Conservation (phyloP, 1,139 yeast species). For the Lizanozyma gosingica region DNA sequence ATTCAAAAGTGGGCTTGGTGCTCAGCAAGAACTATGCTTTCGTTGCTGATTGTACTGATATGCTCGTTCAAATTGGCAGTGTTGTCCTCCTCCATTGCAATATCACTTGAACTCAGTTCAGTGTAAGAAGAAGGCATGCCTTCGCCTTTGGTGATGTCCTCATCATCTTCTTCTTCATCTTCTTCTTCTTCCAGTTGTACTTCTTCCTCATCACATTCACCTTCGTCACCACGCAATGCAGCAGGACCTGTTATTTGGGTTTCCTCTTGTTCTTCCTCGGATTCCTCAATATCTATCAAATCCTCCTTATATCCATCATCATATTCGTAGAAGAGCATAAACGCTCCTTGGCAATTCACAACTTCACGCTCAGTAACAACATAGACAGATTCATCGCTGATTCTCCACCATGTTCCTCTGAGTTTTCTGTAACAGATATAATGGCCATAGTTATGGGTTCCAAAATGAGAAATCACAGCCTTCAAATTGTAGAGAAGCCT, state of each 20-base stretch:
- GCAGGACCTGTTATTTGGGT: conserved; percentile 10
- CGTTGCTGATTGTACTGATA: too few relatives aligned
- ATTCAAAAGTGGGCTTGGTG: not conserved
- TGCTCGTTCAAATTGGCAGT: not conserved
- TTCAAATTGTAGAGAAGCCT: conserved; percentile 57
- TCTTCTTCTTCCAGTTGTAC: conserved; percentile 5
- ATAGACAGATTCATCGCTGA: conserved; percentile 82
- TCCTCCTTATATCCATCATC: conserved; percentile 30
- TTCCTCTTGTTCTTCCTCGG: conserved; percentile 21
- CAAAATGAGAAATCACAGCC: conserved; percentile 85
- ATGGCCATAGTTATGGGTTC: conserved; percentile 93
- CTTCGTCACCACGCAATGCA: conserved; percentile 3
- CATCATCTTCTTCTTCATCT: conserved; percentile 16
- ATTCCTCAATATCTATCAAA: conserved; percentile 28
- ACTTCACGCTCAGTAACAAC: conserved; percentile 77
- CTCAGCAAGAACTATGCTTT: not conserved
- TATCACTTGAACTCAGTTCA: conserved; percentile 2
- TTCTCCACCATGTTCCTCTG: conserved; percentile 90
- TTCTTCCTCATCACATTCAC: conserved; percentile 6
- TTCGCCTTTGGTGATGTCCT: too few relatives aligned
- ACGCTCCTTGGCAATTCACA: conserved; percentile 73
- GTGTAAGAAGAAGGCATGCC: too few relatives aligned
- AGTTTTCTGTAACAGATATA: conserved; percentile 77
- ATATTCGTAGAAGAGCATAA: conserved; percentile 81
- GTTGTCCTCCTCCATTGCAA: too few relatives aligned